Evolutionary conservation across 345 rosid species (phyloP).

Genomic region (Erysimum cheiranthoides): DNA sequence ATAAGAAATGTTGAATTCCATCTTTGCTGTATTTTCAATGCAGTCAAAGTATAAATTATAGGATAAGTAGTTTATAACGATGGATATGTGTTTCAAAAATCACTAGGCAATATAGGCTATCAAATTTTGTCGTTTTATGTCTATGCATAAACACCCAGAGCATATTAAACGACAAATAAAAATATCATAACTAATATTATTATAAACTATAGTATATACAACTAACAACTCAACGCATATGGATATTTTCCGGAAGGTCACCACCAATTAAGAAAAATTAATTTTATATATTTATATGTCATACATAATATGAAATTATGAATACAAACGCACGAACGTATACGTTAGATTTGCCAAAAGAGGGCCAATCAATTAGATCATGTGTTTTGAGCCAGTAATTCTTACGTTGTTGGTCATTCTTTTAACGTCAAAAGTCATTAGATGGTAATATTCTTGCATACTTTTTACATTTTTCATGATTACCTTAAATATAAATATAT

Average conservation of each 20-base stretch:
- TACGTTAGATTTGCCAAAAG: neutral
- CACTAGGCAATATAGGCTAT: neutral
- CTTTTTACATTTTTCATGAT: neutral
- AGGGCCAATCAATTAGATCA: neutral
- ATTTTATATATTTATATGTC: neutral
- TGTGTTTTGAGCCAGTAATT: conserved; percentile 18
- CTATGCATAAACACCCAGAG: neutral
- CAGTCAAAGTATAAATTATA: conserved; percentile 1
- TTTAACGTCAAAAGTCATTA: neutral
- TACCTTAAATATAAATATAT: neutral
- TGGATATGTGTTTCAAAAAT: conserved; percentile 15
- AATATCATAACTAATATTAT: neutral
- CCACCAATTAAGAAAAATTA: neutral
- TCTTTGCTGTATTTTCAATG: conserved; percentile 23
- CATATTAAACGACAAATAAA: conserved; percentile 24
- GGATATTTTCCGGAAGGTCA: neutral
- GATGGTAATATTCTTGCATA: neutral
- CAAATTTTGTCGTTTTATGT: conserved; percentile 40
- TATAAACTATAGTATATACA: neutral
- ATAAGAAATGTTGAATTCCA: neutral
- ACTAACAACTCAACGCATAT: conserved; percentile 18
- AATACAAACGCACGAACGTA: neutral
- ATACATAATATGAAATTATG: neutral
- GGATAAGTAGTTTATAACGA: conserved; percentile 14
- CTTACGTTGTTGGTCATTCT: neutral